These are phyloP conservation scores for Fusarium sp. DNA, from an alignment of 2,329 filamentous ascomycete species.

Conservation along the genomic window DNA sequence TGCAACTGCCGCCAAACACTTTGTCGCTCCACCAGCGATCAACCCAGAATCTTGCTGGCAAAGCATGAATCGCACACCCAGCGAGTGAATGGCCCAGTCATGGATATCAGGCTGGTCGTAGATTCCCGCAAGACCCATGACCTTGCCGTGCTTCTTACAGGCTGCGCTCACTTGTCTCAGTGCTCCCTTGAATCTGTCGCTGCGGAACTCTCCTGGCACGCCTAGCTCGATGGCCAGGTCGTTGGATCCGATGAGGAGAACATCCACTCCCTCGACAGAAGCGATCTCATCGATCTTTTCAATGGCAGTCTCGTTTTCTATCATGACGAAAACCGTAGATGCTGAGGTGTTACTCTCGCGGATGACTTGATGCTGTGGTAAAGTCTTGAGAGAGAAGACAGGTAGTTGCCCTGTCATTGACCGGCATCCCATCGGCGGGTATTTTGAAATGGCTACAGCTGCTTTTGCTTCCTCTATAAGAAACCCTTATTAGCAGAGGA, in stretches of 20 bases:
- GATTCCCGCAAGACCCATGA: conserved; percentile 24
- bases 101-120: conserved; percentile 22
- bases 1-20: background rate
- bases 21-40: conserved; percentile 11
- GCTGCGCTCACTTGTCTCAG: conserved; percentile 18
- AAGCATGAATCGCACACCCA: conserved; percentile 22
- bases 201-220: conserved; percentile 15
- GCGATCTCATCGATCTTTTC: conserved; percentile 46
- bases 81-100: conserved; percentile 19
- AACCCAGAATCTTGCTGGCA: conserved; percentile 23
- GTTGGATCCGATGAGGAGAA: conserved; percentile 48
- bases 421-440: conserved; percentile 38
- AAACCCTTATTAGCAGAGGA: no score
- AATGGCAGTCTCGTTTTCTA: conserved; percentile 41
- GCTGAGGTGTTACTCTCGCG: conserved; percentile 27
- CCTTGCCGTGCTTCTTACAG: conserved; percentile 23
- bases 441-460: conserved; percentile 53
- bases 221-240: conserved; percentile 42
- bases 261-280: conserved; percentile 46
- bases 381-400: conserved; percentile 28
- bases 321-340: conserved; percentile 44
- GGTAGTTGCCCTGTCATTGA: conserved; percentile 42
- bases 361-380: conserved; percentile 6
- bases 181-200: conserved; percentile 12
- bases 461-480: conserved; percentile 55